Percentiles rank a stretch among this genome's conserved stretches.
Evolutionary conservation across 768 basidiomycete species (phyloP).

Genomic region (Pleurotus giganteus): DNA sequence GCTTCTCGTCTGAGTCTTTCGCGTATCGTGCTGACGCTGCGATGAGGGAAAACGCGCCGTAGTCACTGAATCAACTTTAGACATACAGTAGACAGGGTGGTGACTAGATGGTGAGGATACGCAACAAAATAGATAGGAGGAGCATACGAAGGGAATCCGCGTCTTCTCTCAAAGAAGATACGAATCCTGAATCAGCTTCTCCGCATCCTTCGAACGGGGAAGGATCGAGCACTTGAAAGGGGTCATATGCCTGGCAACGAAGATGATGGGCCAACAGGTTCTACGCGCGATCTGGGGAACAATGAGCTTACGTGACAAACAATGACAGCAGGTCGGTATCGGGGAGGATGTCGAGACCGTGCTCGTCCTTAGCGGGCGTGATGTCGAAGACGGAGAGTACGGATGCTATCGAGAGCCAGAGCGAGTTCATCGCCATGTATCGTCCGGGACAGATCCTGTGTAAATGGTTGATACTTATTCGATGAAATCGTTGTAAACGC

Average conservation of each 20-base stretch:
- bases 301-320: constrained; percentile 60
- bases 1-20: too few species aligned
- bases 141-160: too few species aligned
- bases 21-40: too few species aligned
- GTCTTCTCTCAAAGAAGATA: background rate
- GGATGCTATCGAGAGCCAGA: constrained; percentile 16
- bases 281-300: background rate
- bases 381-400: constrained; percentile 17
- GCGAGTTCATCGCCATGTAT: constrained; percentile 59
- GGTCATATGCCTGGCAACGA: constrained; percentile 36
- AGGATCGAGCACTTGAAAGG: constrained; percentile 47
- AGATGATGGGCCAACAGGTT: background rate
- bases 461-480: background rate
- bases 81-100: too few species aligned
- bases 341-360: constrained; percentile 45
- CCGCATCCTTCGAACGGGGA: constrained; percentile 43
- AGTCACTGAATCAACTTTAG: too few species aligned
- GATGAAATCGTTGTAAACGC: background rate
- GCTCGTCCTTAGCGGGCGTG: constrained; percentile 37
- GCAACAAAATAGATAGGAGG: too few species aligned
- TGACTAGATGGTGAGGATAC: too few species aligned
- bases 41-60: too few species aligned
- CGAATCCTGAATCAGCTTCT: constrained; percentile 28
- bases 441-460: constrained; percentile 60
- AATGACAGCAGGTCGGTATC: constrained; percentile 53